Conservation (phyloP, 768 basidiomycete genomes). For the Serendipita sp. region DNA sequence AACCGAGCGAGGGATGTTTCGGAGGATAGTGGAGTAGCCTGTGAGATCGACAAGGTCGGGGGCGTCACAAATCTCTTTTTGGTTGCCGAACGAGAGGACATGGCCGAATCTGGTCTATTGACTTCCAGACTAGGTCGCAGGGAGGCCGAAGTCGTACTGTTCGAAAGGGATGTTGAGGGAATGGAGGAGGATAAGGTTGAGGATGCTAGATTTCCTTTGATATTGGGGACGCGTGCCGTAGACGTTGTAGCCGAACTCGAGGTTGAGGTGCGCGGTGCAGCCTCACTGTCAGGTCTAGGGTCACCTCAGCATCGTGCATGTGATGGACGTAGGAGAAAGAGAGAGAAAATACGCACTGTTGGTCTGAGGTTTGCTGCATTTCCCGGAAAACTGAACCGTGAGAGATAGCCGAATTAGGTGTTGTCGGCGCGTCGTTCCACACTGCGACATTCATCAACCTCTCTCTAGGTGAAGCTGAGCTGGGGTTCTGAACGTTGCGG, state of each 20-base stretch:
- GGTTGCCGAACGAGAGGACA: not conserved
- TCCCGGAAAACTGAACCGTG: not conserved
- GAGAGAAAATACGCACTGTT: not conserved
- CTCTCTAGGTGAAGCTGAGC: not conserved
- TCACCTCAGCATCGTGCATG: not conserved
- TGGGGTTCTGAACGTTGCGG: not conserved
- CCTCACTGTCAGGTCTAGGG: not conserved
- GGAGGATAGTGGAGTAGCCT: not conserved
- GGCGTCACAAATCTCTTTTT: not conserved
- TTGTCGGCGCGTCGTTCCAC: not conserved
- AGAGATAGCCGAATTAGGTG: not conserved
- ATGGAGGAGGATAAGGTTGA: not conserved
- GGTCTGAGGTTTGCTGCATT: not conserved
- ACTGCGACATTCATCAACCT: not conserved
- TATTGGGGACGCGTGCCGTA: no score
- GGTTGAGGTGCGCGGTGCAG: not conserved
- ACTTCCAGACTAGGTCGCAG: not conserved
- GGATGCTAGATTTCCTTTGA: not conserved
- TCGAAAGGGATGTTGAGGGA: not conserved
- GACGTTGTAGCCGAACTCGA: not conserved
- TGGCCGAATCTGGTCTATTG: not conserved
- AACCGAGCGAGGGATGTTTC: not conserved
- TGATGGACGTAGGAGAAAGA: not conserved
- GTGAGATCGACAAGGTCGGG: not conserved
- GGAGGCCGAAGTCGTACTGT: not conserved